A percentile compares a stretch with the other conserved stretches of the same genome.
These are phyloP conservation scores for Lentinula novae-zelandiae DNA, from an alignment of 1,284 basidiomycete species.

Conservation along the genomic window DNA sequence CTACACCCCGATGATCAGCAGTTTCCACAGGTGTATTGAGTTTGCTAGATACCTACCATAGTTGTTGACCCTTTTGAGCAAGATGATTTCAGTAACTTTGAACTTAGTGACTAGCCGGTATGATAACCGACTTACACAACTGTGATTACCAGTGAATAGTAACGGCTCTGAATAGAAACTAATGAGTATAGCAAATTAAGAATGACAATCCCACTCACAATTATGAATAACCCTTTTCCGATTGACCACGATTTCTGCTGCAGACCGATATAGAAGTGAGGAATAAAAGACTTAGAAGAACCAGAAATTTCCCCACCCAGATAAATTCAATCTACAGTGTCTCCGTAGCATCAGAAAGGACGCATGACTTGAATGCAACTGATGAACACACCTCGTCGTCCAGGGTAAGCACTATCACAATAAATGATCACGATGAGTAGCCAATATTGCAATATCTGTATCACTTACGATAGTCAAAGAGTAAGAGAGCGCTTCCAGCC, in stretches of 20 bases:
- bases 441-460: not conserved
- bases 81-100: conserved; percentile 3
- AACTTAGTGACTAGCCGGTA: conserved; percentile 18
- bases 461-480: conserved; percentile 49
- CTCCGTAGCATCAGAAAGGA: not conserved
- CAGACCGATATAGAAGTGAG: not conserved
- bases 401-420: conserved; percentile 41
- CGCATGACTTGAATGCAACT: not conserved
- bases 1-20: conserved; percentile 16
- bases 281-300: too few species aligned
- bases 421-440: not conserved
- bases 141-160: conserved; percentile 41
- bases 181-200: not conserved
- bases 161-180: conserved; percentile 42
- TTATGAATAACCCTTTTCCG: conserved; percentile 46
- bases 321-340: conserved; percentile 42
- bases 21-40: not conserved
- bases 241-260: conserved; percentile 47
- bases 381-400: conserved; percentile 43
- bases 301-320: conserved; percentile 35
- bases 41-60: conserved; percentile 14
- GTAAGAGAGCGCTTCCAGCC: conserved; percentile 43
- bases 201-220: conserved; percentile 31
- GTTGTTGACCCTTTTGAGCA: conserved; percentile 7
- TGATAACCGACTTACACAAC: conserved; percentile 37